Base-by-base conservation (phyloP, 306 rosid genomes). In the Glycine latifolia region DNA sequence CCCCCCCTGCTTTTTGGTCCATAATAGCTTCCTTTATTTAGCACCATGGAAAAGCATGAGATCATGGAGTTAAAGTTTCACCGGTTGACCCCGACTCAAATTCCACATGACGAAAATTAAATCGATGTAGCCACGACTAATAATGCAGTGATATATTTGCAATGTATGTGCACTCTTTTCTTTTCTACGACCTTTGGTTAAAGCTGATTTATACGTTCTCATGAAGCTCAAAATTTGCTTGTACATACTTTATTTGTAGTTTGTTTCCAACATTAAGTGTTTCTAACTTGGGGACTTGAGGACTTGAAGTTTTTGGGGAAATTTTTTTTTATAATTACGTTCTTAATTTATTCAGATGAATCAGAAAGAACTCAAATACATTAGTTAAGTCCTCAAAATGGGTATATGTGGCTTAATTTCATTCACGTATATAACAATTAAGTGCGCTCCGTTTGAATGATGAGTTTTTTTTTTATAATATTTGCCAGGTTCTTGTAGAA, bases 31-130 rank as follows among this genome's bases (percentile, higher is more conserved):
- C 44, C 53, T 58, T 58, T 54, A 54, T 80, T 59, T 71, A 15
- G 46, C 37, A 71, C 66, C 74, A 53, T 65, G 75, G 33, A 53
- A 72, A 78, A 78, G 67, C 52, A 66, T 4, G 61, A 26, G 33
- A 37, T 37, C 31, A 26, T 74, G 49, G 56, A 54, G 69, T 66
- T 44, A 44, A 26, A 70, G 59, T 81, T 67, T 81, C 85, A 66
- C 14, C 2, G 13, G 50, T 78, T 85, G 79, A 85, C 79, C 16
- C 16, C 0, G 0, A 15, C 39, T 68, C 5, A 59, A 65, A 65
- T 60, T 83, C 48, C 80, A 48, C 81, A 56, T 48, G 60, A 46
- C 54, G 44, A 78, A 83, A 71, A 26, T 26, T 1, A 26, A 26
- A 71, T 71, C 63, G 16, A 78, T 26, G 76, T 47, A 17, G 10